phyloP scores from a whole-genome alignment of 2,329 filamentous ascomycete species.

The Penicillium paneum region DNA sequence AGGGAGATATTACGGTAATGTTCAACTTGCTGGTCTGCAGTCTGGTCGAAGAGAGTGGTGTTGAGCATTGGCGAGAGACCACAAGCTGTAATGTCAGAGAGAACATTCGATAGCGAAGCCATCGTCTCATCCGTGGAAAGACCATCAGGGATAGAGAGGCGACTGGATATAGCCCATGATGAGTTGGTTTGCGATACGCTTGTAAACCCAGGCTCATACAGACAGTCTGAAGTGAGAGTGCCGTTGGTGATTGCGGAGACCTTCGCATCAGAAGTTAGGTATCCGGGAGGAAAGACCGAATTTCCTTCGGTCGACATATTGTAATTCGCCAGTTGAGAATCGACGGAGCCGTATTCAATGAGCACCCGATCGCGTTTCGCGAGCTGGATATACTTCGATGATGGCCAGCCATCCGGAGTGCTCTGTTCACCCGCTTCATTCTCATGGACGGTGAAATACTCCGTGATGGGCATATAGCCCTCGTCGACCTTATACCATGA shows the following conservation, averaged over 20 bases:
- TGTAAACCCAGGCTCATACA: slow-evolving; percentile 46
- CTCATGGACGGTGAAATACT: slow-evolving; percentile 51
- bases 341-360: slow-evolving; percentile 55
- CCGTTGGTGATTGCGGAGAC: slow-evolving; percentile 40
- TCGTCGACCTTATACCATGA: slow-evolving; percentile 54
- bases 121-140: slow-evolving; percentile 28
- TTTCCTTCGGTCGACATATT: slow-evolving; percentile 51
- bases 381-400: slow-evolving; percentile 57
- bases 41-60: slow-evolving; percentile 50
- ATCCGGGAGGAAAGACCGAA: slow-evolving; percentile 51
- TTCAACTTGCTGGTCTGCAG: slow-evolving; percentile 47
- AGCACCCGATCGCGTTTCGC: slow-evolving; percentile 53
- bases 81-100: slow-evolving; percentile 50
- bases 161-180: slow-evolving; percentile 50
- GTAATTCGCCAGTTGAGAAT: slow-evolving; percentile 57
- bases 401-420: slow-evolving; percentile 63
- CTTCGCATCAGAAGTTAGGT: slow-evolving; percentile 41
- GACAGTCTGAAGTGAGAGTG: slow-evolving; percentile 51
- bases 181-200: slow-evolving; percentile 48
- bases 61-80: slow-evolving; percentile 62
- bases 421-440: slow-evolving; percentile 37
- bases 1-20: slow-evolving; percentile 52
- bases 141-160: slow-evolving; percentile 28
- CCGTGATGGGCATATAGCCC: slow-evolving; percentile 46
- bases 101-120: slow-evolving; percentile 32